Percentiles rank a stretch among this genome's conserved stretches.
Evolutionary conservation across 2,329 filamentous ascomycete species (phyloP).

Genomic region (Dendrostoma leiphaemia): DNA sequence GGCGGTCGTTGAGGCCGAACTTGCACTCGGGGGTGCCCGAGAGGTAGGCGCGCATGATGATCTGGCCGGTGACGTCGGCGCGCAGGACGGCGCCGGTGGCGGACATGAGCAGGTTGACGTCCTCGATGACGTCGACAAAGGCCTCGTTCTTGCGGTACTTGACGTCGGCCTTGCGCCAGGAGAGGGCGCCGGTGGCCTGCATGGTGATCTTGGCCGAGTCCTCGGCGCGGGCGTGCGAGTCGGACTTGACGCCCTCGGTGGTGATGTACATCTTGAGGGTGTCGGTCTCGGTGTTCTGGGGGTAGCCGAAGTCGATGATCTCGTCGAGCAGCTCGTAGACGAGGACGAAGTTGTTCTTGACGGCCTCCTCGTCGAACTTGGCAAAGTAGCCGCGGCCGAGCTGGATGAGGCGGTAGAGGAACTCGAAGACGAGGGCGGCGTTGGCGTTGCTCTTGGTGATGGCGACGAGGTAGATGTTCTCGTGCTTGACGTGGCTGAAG

Average conservation of each 20-base stretch:
- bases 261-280: conserved; percentile 99
- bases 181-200: conserved; percentile 95
- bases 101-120: conserved; percentile 99
- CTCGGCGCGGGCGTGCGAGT: conserved; percentile 74
- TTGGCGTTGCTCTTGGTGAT: conserved; percentile 99
- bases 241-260: conserved; percentile 96
- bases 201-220: conserved; percentile 98
- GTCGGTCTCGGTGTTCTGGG: conserved; percentile 97
- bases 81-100: conserved; percentile 91
- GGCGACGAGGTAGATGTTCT: conserved; percentile 97
- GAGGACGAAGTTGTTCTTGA: conserved; percentile 99
- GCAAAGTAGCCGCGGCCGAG: conserved; percentile 96
- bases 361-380: conserved; percentile 98
- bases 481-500: conserved; percentile 99
- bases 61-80: conserved; percentile 95
- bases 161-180: conserved; percentile 95
- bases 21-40: conserved; percentile 98
- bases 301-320: conserved; percentile 98
- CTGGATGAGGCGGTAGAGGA: conserved; percentile 86
- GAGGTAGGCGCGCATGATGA: conserved; percentile 97
- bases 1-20: conserved; percentile 93
- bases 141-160: conserved; percentile 99
- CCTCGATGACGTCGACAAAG: conserved; percentile 98
- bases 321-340: conserved; percentile 98
- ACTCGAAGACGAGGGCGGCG: conserved; percentile 96